Evolutionary conservation across 2,329 filamentous ascomycete species (phyloP).

Genomic region (Pseudogymnoascus sp.): DNA sequence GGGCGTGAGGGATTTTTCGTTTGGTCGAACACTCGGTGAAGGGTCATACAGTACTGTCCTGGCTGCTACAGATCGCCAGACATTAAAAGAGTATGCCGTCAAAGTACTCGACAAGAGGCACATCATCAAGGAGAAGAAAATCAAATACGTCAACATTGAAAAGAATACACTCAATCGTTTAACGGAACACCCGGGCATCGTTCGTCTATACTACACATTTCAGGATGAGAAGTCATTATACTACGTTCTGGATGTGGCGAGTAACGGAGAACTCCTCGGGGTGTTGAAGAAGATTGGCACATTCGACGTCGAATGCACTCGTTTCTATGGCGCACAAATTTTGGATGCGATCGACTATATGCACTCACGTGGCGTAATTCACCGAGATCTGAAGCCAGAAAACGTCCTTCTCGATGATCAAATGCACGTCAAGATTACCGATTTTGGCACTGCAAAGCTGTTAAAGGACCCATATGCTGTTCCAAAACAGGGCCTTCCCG

Average conservation of each 20-base stretch:
- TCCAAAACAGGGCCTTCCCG: conserved; percentile 17
- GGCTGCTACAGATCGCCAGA: conserved; percentile 86
- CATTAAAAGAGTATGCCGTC: conserved; percentile 91
- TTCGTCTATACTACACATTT: conserved; percentile 96
- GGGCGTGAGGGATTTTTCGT: conserved; percentile 92
- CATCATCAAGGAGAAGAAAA: conserved; percentile 99
- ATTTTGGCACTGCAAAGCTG: conserved; percentile 97
- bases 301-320: conserved; percentile 89
- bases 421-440: conserved; percentile 97
- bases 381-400: conserved; percentile 92
- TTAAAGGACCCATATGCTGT: conserved; percentile 51
- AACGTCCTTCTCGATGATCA: conserved; percentile 92
- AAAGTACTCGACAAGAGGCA: conserved; percentile 97
- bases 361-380: conserved; percentile 92
- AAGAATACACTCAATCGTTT: conserved; percentile 95
- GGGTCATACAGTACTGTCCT: conserved; percentile 97
- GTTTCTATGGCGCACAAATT: conserved; percentile 93
- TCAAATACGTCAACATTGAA: conserved; percentile 99
- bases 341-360: conserved; percentile 96
- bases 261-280: conserved; percentile 82
- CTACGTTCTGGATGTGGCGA: conserved; percentile 91
- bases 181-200: conserved; percentile 92
- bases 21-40: conserved; percentile 83
- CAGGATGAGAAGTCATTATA: conserved; percentile 95
- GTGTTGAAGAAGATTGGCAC: conserved; percentile 90